Evolutionary conservation across 148 eudicot genomes (phyloP), one percentile per base, ranked within the genome.

Genomic region (Chenopodium suecicum): DNA sequence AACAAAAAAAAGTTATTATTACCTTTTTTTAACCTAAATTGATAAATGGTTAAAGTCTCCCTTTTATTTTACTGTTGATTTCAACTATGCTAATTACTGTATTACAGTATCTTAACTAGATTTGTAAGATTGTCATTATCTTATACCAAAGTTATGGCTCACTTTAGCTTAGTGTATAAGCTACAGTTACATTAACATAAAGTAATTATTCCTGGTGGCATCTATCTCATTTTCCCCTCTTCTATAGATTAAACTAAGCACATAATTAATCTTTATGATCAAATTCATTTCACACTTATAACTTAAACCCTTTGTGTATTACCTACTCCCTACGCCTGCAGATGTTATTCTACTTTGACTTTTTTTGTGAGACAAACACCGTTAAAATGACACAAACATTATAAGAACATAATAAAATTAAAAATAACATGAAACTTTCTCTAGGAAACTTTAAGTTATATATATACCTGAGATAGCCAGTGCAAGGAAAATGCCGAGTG

Each of bases 401-500:
- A 27, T 27, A 27, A 31, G 32, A 31, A 31, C 32, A 31, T 0
- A 31, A 31, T 31, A 31, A 31, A 31, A 31, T 31, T 31, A 31
- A 31, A 31, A 31, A 31, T 31, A 31, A 31, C 41, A 70, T 37
- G 23, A 5, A 34, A 9, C 11, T 70, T 70, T 13, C 10, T 14
- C 14, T 65, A 65, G 20, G 25, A 31, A 31, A 31, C 32, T 31
- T 31, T 17, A 34, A 6, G 2, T 10, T 11, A 31, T 12, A n/a
- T 11, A 31, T 12, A n/a, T 81, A 93, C 98, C 98, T 94, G 97
- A 80, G 98, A 93, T 20, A 93, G 91, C 98, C 98, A 94, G 80
- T 94, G 98, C 89, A 94, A 84, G 75, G 98, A 94, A 82, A 93
- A 94, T 0, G 97, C 95, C 13, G 98, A 94, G 89, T 94, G 87